Percentiles rank a stretch among this genome's conserved stretches.
Conservation (phyloP, 2,329 filamentous ascomycete species). For the Aspergillus texensis region DNA sequence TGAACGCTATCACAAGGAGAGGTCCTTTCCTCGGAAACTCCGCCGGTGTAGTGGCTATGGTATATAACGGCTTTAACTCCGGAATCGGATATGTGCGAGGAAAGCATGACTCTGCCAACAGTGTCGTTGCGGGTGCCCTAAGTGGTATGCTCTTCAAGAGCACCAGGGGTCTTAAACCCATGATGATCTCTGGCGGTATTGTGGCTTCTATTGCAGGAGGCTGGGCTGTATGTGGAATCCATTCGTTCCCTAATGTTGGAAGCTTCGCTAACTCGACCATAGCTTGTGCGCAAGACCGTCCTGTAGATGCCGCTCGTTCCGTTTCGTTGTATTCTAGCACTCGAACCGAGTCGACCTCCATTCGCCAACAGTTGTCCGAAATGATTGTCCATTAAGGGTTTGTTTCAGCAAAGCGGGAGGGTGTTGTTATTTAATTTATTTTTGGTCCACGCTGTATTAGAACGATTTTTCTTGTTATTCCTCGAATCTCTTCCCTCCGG, state of each 20-base stretch:
- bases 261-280: conserved; percentile 17
- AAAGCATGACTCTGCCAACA: conserved; percentile 89
- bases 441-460: conserved; percentile 41
- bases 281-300: conserved; percentile 56
- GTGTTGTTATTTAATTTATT: conserved; percentile 28
- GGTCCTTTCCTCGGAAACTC: conserved; percentile 97
- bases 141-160: conserved; percentile 97
- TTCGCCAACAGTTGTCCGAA: conserved; percentile 23
- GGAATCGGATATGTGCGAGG: conserved; percentile 76
- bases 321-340: conserved; percentile 19
- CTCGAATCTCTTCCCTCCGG: conserved; percentile 47
- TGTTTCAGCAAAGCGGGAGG: conserved; percentile 31
- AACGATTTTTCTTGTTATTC: conserved; percentile 35
- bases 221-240: conserved; percentile 78
- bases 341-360: conserved; percentile 19
- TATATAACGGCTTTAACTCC: conserved; percentile 93
- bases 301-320: conserved; percentile 41
- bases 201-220: conserved; percentile 81
- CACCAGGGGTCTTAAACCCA: conserved; percentile 83
- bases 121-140: conserved; percentile 78
- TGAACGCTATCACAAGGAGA: conserved; percentile 90
- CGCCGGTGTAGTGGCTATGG: conserved; percentile 90
- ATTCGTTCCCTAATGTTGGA: conserved; percentile 12
- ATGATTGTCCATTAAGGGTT: conserved; percentile 29
- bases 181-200: conserved; percentile 91